These are phyloP conservation scores for Lachancea sp. DNA, from an alignment of 805 yeast genomes.

Conservation along the genomic window DNA sequence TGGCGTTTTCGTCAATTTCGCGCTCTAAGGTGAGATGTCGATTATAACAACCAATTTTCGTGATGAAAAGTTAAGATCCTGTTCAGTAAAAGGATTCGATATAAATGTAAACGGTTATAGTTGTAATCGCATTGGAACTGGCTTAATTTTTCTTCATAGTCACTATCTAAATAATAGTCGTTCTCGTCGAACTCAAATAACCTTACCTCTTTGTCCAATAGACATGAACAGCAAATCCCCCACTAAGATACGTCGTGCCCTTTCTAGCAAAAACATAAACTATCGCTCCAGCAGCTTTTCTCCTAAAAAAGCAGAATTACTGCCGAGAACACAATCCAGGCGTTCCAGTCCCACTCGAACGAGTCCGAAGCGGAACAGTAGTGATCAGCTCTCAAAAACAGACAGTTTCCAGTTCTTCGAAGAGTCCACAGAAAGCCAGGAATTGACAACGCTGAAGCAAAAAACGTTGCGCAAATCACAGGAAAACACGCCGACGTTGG, in stretches of 20 bases:
- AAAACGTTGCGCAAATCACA: background rate
- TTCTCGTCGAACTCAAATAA: too few species aligned
- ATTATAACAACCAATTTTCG: constrained; percentile 1
- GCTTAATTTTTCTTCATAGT: too few species aligned
- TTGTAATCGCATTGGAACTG: too few species aligned
- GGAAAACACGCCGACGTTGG: background rate
- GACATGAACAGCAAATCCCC: constrained; percentile 17
- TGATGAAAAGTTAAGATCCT: background rate
- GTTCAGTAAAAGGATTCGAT: background rate
- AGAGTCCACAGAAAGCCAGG: background rate
- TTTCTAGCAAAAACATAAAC: constrained; percentile 21
- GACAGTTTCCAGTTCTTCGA: constrained; percentile 1
- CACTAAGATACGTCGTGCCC: constrained; percentile 18
- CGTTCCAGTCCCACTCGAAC: background rate
- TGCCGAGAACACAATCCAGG: background rate
- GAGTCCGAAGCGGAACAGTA: background rate
- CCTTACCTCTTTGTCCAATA: too few species aligned
- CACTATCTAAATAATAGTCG: too few species aligned
- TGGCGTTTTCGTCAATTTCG: constrained; percentile 3
- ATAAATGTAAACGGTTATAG: background rate
- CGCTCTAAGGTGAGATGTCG: background rate
- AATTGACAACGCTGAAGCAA: background rate
- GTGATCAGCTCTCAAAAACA: background rate
- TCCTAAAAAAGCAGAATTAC: background rate
- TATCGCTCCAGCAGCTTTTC: constrained; percentile 5